Conservation (phyloP, 179 eudicot genomes). For the Heliamphora pulchella region DNA sequence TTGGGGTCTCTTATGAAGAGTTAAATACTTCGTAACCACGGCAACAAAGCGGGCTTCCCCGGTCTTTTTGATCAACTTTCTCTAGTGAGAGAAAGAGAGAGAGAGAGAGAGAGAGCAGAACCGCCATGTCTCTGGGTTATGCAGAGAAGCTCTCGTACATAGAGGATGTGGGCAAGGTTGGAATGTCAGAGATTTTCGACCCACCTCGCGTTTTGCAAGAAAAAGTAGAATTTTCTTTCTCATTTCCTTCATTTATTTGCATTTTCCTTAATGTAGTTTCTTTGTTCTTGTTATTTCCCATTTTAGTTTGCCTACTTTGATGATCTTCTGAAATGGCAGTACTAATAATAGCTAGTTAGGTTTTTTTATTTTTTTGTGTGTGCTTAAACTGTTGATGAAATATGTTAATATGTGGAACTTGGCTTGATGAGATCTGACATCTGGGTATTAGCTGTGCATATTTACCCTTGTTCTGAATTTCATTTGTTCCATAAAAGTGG, state of each 20-base stretch:
- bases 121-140: slow-evolving; percentile 80
- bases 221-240: slow-evolving; percentile 38
- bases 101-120: slow-evolving; percentile 8
- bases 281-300: background rate
- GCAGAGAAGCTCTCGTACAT: slow-evolving; percentile 91
- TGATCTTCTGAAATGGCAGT: slow-evolving; percentile 8
- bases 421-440: slow-evolving; percentile 8
- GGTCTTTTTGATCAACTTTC: slow-evolving; percentile 14
- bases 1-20: background rate
- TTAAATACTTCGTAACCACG: background rate
- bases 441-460: slow-evolving; percentile 8
- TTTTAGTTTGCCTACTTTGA: slow-evolving; percentile 1
- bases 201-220: slow-evolving; percentile 55
- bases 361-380: slow-evolving; percentile 1
- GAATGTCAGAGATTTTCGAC: slow-evolving; percentile 87
- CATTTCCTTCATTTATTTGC: background rate
- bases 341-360: slow-evolving; percentile 7
- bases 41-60: background rate
- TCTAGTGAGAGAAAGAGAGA: slow-evolving; percentile 6
- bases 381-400: background rate
- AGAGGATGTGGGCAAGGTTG: slow-evolving; percentile 97
- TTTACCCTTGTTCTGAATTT: background rate
- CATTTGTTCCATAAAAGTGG: background rate
- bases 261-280: background rate
- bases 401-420: background rate